Conservation (phyloP, 805 yeast species). For the Spathaspora girioi region DNA sequence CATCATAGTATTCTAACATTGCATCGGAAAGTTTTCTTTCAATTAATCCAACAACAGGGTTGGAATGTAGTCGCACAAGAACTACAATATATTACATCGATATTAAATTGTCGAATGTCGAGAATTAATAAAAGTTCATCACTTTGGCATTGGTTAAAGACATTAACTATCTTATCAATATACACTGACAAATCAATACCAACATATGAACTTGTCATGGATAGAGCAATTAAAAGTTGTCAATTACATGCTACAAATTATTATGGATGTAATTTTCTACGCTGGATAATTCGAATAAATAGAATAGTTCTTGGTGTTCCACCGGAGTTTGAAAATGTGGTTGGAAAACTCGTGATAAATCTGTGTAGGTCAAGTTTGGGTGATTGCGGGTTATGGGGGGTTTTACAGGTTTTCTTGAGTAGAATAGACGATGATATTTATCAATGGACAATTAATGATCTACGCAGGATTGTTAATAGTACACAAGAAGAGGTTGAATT, state of each 20-base stretch:
- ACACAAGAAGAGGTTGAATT: neutral
- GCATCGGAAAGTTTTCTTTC: slow-evolving; percentile 23
- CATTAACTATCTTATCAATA: slow-evolving; percentile 15
- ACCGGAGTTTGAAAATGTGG: neutral
- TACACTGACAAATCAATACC: slow-evolving; percentile 3
- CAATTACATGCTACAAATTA: slow-evolving; percentile 37
- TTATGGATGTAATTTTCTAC: slow-evolving; percentile 30
- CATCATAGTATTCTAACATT: slow-evolving; percentile 25
- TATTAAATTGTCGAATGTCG: slow-evolving; percentile 23
- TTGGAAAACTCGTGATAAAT: slow-evolving; percentile 4
- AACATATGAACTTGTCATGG: neutral
- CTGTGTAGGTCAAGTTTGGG: slow-evolving; percentile 12
- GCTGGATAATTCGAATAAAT: slow-evolving; percentile 23
- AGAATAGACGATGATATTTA: neutral
- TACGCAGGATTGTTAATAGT: neutral
- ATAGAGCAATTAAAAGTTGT: slow-evolving; percentile 24
- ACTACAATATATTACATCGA: slow-evolving; percentile 28
- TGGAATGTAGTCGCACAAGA: slow-evolving; percentile 15
- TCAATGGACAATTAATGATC: neutral
- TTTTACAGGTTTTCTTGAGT: slow-evolving; percentile 7
- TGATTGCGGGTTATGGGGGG: slow-evolving; percentile 24
- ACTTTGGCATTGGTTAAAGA: slow-evolving; percentile 33
- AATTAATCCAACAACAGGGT: slow-evolving; percentile 5
- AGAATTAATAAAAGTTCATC: slow-evolving; percentile 39
- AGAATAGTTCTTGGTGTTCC: neutral